Base-by-base conservation (phyloP, 768 basidiomycete genomes). In the Boletellus ananas region DNA sequence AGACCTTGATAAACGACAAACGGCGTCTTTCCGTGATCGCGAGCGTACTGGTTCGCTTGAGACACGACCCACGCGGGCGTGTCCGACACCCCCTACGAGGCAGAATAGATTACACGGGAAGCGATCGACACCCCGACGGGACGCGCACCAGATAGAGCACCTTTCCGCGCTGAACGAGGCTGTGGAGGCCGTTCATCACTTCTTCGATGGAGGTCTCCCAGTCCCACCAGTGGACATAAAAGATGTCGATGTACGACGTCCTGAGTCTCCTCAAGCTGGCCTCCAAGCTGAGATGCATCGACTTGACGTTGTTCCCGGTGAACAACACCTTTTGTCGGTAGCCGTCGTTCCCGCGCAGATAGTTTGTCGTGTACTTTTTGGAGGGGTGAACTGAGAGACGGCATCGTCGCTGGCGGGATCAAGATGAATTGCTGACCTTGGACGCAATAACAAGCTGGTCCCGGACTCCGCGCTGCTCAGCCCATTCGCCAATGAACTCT, bases 401-500 rank as follows among this genome's bases (percentile, higher is more conserved):
- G 33, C 16, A 5, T n/a, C 46, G n/a, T 7, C 11, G n/a, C 25
- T 4, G 4, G 6, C 5, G 6, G 14, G 13, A 16, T 16, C 2
- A 3, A 4, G 3, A 10, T 13, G 18, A 44, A 14, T 34, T 23
- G 17, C 34, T n/a, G 14, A 69, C 66, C 63, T 72, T 76, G 49
- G 74, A 73, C 1, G 75, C 75, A 21, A 78, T 64, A 45, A 77
- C 71, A 3, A 79, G 65, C 38, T 76, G 72, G 52, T 79, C 71
- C 17, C 77, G 64, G 49, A 72, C 74, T 0, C 67, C 66, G 21
- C 72, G 61, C 45, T 61, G 53, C 43, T 72, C 68, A 44, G 72
- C 70, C 78, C 77, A 79, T 54, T 79, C 74, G 1, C 77, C 77
- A 17, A 79, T 70, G 50, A 75, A 73, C 50, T 63, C 58, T 56